Percentiles rank a stretch among this genome's conserved stretches.
These are phyloP conservation scores for Auriscalpium orientale DNA, from an alignment of 768 basidiomycete species.

Conservation along the genomic window DNA sequence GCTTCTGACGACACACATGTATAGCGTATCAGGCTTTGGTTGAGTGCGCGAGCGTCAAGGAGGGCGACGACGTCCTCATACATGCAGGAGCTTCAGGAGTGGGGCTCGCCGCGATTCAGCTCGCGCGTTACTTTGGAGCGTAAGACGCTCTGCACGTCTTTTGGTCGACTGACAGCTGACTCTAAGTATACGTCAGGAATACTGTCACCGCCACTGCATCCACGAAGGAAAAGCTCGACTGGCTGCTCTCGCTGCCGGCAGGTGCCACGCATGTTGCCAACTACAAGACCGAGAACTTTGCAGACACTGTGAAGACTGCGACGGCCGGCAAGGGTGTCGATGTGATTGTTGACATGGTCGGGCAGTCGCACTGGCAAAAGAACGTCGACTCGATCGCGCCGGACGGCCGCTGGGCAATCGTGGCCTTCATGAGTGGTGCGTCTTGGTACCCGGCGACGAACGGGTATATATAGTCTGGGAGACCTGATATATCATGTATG, in stretches of 20 bases:
- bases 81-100: slow-evolving; percentile 93
- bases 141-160: slow-evolving; percentile 31
- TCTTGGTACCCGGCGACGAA: background rate
- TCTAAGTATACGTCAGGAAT: slow-evolving; percentile 31
- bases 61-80: slow-evolving; percentile 70
- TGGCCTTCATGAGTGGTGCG: slow-evolving; percentile 61
- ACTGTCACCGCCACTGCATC: slow-evolving; percentile 84
- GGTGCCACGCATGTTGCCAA: slow-evolving; percentile 74
- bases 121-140: slow-evolving; percentile 71
- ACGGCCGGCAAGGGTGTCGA: slow-evolving; percentile 71
- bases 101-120: slow-evolving; percentile 80
- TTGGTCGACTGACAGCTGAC: background rate
- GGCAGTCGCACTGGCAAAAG: slow-evolving; percentile 62
- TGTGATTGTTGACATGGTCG: slow-evolving; percentile 82
- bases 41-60: slow-evolving; percentile 58
- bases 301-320: slow-evolving; percentile 57
- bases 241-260: slow-evolving; percentile 56
- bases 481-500: background rate
- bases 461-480: background rate
- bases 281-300: slow-evolving; percentile 81
- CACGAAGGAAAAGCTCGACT: slow-evolving; percentile 72
- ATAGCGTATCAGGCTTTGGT: slow-evolving; percentile 59
- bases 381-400: slow-evolving; percentile 63
- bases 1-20: background rate
- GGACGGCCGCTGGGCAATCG: slow-evolving; percentile 69